phyloP scores from a whole-genome alignment of 805 yeast genomes.

The Saturnispora bothae region DNA sequence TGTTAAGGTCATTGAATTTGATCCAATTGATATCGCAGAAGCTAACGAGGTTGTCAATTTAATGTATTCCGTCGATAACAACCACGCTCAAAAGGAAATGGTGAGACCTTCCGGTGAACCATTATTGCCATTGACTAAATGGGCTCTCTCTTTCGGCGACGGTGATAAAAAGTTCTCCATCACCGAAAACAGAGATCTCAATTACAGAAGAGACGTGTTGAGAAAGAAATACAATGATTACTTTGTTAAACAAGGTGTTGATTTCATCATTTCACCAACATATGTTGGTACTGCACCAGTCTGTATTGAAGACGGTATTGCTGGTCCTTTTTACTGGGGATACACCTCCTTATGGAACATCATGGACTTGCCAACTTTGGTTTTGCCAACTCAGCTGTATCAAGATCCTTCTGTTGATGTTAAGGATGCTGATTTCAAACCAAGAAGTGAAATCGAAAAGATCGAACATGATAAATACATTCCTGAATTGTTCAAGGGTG shows the following conservation, averaged over 20 bases:
- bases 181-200: conserved; percentile 46
- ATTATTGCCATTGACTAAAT: conserved; percentile 48
- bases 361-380: conserved; percentile 59
- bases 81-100: conserved; percentile 40
- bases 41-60: conserved; percentile 48
- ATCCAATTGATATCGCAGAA: conserved; percentile 46
- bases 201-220: conserved; percentile 44
- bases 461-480: conserved; percentile 38
- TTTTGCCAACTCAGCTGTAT: conserved; percentile 49
- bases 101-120: conserved; percentile 63
- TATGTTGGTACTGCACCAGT: conserved; percentile 65
- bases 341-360: conserved; percentile 68
- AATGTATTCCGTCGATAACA: conserved; percentile 62
- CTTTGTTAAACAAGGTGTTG: conserved; percentile 46
- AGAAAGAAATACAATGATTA: conserved; percentile 46
- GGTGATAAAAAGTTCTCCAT: conserved; percentile 40
- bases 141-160: conserved; percentile 47
- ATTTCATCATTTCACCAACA: conserved; percentile 58
- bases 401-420: conserved; percentile 43
- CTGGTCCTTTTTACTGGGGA: conserved; percentile 61
- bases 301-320: conserved; percentile 35
- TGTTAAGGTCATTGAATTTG: conserved; percentile 43
- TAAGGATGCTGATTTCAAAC: conserved; percentile 32
- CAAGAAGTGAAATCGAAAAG: conserved; percentile 37
- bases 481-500: conserved; percentile 38